Percentiles rank a stretch among this genome's conserved stretches.
These are phyloP conservation scores for Alternaria consortialis DNA, from an alignment of 2,329 filamentous ascomycete genomes.

Conservation along the genomic window DNA sequence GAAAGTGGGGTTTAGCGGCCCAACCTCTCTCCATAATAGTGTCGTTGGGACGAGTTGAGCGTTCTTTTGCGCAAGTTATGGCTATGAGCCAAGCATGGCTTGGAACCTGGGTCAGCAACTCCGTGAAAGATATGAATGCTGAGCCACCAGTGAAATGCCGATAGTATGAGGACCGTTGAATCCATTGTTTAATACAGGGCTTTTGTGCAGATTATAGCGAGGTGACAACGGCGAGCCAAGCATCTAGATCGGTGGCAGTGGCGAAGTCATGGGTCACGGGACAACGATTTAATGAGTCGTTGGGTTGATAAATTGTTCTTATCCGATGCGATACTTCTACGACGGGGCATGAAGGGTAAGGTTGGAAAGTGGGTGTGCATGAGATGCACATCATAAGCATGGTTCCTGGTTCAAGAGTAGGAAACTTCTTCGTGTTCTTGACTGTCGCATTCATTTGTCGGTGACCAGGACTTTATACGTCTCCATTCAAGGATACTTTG, in stretches of 20 bases:
- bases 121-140: not conserved
- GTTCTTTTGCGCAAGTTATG: slow-evolving; percentile 13
- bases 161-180: not conserved
- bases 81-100: slow-evolving; percentile 3
- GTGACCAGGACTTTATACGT: too few species aligned
- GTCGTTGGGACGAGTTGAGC: not conserved
- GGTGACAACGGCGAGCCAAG: not conserved
- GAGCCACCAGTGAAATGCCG: not conserved
- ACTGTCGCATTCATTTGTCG: too few species aligned
- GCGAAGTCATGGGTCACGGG: not conserved
- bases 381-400: too few species aligned
- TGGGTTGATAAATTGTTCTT: too few species aligned
- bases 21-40: not conserved
- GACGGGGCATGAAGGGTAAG: too few species aligned
- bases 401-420: too few species aligned
- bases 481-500: too few species aligned
- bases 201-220: not conserved
- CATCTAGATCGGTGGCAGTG: not conserved
- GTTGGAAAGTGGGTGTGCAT: too few species aligned
- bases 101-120: not conserved
- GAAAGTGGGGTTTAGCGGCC: not conserved
- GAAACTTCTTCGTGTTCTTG: too few species aligned
- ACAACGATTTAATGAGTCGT: not conserved
- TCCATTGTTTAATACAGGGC: not conserved
- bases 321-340: too few species aligned